These are phyloP conservation scores for Penicillium digitatum DNA, from an alignment of 2,329 filamentous ascomycete species.

Conservation along the genomic window DNA sequence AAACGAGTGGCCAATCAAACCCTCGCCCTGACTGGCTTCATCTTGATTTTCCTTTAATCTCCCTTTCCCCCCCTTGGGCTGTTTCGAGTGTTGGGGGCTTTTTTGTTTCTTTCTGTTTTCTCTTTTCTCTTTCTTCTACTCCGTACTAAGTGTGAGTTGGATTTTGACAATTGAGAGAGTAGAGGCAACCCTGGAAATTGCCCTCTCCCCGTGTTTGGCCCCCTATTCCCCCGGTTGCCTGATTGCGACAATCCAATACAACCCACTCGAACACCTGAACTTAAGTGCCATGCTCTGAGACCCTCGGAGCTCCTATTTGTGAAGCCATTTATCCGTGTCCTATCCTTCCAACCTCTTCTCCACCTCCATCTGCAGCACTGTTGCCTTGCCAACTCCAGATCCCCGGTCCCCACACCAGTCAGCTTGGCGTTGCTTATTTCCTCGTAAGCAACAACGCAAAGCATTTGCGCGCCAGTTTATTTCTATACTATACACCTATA, in stretches of 20 bases:
- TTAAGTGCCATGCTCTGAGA: constrained; percentile 1
- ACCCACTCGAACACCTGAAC: not conserved
- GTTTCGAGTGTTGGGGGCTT: too few species aligned
- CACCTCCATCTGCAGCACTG: constrained; percentile 5
- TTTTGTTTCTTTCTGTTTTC: too few species aligned
- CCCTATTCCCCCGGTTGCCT: constrained; percentile 9
- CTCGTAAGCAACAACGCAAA: constrained; percentile 8
- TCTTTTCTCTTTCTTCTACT: not conserved
- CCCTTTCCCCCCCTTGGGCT: not conserved
- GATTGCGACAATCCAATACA: constrained; percentile 2
- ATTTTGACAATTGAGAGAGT: not conserved
- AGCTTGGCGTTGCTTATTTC: constrained; percentile 27
- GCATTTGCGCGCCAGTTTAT: constrained; percentile 4
- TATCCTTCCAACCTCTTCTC: not conserved
- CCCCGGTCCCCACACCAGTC: constrained; percentile 16
- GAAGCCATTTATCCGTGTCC: not conserved
- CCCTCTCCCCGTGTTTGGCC: constrained; percentile 2
- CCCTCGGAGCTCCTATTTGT: not conserved
- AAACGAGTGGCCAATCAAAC: constrained; percentile 10
- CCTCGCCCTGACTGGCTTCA: constrained; percentile 10
- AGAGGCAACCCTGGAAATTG: not conserved
- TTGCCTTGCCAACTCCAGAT: constrained; percentile 25
- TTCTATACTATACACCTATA: not conserved
- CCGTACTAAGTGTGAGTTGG: not conserved
- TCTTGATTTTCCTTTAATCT: constrained; percentile 6